These are phyloP conservation scores for Trametes pubescens DNA, from an alignment of 1,284 basidiomycete species.

Conservation along the genomic window DNA sequence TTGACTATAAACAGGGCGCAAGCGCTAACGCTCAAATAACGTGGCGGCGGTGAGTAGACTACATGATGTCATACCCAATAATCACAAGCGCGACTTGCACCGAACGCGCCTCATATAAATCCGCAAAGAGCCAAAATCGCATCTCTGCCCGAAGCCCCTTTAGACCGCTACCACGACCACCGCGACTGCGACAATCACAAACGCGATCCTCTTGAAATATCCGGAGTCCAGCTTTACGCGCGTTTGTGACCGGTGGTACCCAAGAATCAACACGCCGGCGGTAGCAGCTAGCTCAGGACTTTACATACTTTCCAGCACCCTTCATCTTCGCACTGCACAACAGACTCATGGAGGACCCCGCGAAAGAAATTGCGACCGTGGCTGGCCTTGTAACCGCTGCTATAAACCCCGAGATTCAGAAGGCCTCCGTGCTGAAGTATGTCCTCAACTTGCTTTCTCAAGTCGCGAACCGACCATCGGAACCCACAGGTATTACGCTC, in stretches of 20 bases:
- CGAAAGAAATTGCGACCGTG: slow-evolving; percentile 55
- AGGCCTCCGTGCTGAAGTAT: slow-evolving; percentile 50
- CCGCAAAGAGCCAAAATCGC: no score
- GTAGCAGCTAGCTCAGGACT: no score
- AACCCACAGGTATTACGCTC: slow-evolving; percentile 51
- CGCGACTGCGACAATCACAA: neutral
- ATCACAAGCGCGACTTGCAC: slow-evolving; percentile 5
- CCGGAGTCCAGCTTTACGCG: no score
- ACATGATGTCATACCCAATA: neutral
- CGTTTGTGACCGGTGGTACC: no score
- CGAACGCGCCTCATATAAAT: neutral
- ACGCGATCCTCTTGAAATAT: no score
- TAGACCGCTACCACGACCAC: neutral
- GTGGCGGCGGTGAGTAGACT: slow-evolving; percentile 7
- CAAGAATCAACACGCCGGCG: no score
- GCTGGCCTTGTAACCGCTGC: slow-evolving; percentile 54
- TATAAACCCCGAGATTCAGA: slow-evolving; percentile 58
- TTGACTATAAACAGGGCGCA: no score
- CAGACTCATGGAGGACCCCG: slow-evolving; percentile 68
- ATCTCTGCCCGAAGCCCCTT: no score
- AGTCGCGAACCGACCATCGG: neutral
- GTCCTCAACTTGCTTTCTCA: neutral
- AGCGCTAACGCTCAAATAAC: neutral
- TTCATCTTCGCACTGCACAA: no score
- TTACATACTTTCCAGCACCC: neutral